Conservation (phyloP, 208 protist genomes). For the Novymonas esmeraldas region DNA sequence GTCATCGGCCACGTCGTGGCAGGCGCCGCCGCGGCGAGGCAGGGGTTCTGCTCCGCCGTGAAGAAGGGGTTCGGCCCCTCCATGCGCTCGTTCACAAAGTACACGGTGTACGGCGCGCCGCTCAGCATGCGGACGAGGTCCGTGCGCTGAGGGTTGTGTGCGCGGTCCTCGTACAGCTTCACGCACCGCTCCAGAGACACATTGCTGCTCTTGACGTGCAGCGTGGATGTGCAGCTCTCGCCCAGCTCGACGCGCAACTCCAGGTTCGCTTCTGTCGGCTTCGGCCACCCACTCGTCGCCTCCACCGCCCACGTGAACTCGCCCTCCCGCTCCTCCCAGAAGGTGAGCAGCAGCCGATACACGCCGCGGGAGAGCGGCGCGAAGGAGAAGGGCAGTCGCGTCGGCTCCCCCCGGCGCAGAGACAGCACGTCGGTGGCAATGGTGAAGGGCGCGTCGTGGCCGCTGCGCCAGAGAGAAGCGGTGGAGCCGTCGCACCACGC, state of each 20-base stretch:
- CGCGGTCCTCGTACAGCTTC: slow-evolving; percentile 73
- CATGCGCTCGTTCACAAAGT: slow-evolving; percentile 72
- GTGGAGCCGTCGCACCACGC: slow-evolving; percentile 21
- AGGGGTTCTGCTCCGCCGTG: slow-evolving; percentile 24
- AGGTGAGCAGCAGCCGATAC: slow-evolving; percentile 78
- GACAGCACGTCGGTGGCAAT: slow-evolving; percentile 70
- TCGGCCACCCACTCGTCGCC: slow-evolving; percentile 62
- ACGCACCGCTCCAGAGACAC: slow-evolving; percentile 67
- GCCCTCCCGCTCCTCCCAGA: slow-evolving; percentile 87
- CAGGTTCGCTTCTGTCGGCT: slow-evolving; percentile 44
- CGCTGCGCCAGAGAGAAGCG: slow-evolving; percentile 22
- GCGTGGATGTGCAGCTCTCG: slow-evolving; percentile 42
- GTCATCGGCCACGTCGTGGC: slow-evolving; percentile 26
- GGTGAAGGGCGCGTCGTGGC: slow-evolving; percentile 57
- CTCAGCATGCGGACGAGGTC: slow-evolving; percentile 23
- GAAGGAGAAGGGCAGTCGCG: slow-evolving; percentile 80
- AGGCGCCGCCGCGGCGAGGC: slow-evolving; percentile 19
- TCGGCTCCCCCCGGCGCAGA: slow-evolving; percentile 64
- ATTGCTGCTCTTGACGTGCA: slow-evolving; percentile 62
- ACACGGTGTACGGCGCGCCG: slow-evolving; percentile 48
- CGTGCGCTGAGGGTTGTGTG: slow-evolving; percentile 32
- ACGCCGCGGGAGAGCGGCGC: slow-evolving; percentile 77
- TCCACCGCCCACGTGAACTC: slow-evolving; percentile 90
- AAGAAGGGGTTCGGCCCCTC: slow-evolving; percentile 90
- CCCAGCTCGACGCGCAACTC: slow-evolving; percentile 75